Evolutionary conservation across 2,329 filamentous ascomycete species (phyloP).

Genomic region (Phaeosphaeria sp.): DNA sequence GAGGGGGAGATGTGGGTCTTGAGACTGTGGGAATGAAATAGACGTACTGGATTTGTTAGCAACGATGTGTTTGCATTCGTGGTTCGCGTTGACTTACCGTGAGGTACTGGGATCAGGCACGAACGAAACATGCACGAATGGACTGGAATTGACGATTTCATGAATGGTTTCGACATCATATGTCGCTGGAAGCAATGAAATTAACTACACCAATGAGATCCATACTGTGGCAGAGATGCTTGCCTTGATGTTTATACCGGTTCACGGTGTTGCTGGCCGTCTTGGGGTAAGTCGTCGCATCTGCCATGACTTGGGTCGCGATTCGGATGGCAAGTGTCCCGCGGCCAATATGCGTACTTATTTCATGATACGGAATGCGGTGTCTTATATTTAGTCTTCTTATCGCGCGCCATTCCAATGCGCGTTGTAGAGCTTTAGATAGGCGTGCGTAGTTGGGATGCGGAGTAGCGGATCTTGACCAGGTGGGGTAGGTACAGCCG

Average conservation of each 20-base stretch:
- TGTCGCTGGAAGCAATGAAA: conserved; percentile 19
- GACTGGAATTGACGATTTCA: conserved; percentile 74
- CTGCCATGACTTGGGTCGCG: conserved; percentile 7
- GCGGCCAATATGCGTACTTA: not conserved
- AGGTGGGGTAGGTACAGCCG: conserved; percentile 6
- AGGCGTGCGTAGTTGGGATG: conserved; percentile 1
- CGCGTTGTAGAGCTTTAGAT: not conserved
- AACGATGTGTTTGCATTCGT: no score
- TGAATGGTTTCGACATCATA: conserved; percentile 80
- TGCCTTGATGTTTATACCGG: conserved; percentile 70
- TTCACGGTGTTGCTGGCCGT: conserved; percentile 61
- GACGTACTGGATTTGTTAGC: not conserved
- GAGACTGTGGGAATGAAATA: no score
- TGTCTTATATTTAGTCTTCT: not conserved
- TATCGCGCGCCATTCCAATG: not conserved
- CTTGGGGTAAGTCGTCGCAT: conserved; percentile 14
- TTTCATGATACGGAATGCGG: not conserved
- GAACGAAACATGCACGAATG: conserved; percentile 82
- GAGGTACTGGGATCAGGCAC: conserved; percentile 64
- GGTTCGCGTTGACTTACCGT: not conserved
- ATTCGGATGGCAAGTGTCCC: no score
- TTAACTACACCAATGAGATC: no score
- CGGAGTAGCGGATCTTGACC: not conserved
- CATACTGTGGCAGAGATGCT: no score
- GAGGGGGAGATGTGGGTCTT: no score